These are phyloP conservation scores for Leccinum aurantiacum DNA, from an alignment of 768 basidiomycete species.

Conservation along the genomic window DNA sequence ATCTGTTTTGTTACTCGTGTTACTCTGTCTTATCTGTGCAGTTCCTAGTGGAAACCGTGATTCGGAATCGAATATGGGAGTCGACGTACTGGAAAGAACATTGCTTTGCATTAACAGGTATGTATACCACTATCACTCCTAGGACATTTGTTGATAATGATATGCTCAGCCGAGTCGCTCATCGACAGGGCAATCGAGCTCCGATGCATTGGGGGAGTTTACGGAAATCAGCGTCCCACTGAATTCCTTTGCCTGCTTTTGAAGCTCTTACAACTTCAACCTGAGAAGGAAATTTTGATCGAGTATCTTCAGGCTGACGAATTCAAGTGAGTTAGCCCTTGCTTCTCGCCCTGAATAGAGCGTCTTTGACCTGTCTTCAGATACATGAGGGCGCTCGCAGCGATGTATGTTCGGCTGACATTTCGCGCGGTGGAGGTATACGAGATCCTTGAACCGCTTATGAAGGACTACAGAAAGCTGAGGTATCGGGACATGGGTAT, in stretches of 20 bases:
- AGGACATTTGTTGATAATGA: not conserved
- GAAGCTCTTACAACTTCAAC: constrained; percentile 95
- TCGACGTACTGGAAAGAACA: constrained; percentile 97
- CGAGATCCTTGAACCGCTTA: constrained; percentile 88
- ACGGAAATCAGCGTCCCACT: constrained; percentile 92
- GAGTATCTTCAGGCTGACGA: constrained; percentile 97
- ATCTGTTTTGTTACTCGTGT: not conserved
- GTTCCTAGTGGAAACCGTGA: constrained; percentile 95
- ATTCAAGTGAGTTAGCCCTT: constrained; percentile 77
- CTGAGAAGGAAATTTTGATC: constrained; percentile 94
- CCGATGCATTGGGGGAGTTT: constrained; percentile 86
- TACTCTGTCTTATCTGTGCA: constrained; percentile 36
- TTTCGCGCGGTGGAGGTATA: constrained; percentile 90
- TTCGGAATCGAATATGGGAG: constrained; percentile 95
- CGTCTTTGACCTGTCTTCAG: constrained; percentile 39
- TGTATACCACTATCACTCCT: constrained; percentile 20
- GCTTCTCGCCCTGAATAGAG: not conserved
- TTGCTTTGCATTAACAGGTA: constrained; percentile 94
- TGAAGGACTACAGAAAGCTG: constrained; percentile 92
- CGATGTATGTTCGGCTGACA: constrained; percentile 93
- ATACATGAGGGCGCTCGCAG: constrained; percentile 91
- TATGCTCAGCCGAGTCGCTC: constrained; percentile 74
- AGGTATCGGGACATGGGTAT: constrained; percentile 77
- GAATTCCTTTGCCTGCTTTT: constrained; percentile 90
- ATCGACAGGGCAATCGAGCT: constrained; percentile 92